Base-by-base conservation (phyloP, 345 rosid genomes). In the Rubroshorea leprosula region DNA sequence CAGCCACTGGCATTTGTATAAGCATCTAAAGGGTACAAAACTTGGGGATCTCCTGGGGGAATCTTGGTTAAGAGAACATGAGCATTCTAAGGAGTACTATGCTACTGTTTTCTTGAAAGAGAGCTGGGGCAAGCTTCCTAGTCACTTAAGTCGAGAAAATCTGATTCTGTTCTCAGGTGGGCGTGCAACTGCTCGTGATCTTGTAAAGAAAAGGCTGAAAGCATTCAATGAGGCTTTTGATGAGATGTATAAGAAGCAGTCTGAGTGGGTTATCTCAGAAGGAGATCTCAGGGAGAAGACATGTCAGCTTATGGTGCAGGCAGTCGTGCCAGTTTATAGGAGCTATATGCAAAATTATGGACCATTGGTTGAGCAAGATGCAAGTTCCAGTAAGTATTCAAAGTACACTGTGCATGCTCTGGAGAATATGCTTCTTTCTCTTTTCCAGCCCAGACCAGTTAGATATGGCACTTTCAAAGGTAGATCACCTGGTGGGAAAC, bases 171-270 rank as follows among this genome's bases (percentile, higher is more conserved):
- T 93, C 83, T 93, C 99, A 1, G 99, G 97, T 17, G 96, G 99
- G 50, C 96, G 96, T 61, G 99, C 96, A 38, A 90, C 97, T 59
- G 97, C 99, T 51, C 99, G 99, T 57, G 97, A 93, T 76, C 97
- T 93, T 52, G 99, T 93, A 53, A 93, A 93, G 84, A 90, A 86
- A 82, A 79, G 95, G 67, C 64, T 93, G 45, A 41, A 41, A 14
- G 16, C 45, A 3, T 41, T 41, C 45, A 41, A 67, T 20, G 68
- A 83, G 52, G 84, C 76, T 5, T 73, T 92, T 53, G 87, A 86
- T 65, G 75, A 63, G 56, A 73, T 77, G 15, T 76, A 80, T 62
- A 58, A 61, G 76, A 81, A 74, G 77, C 95, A 89, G 14, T 62
- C 77, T 26, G 60, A 52, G 14, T 92, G 95, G 96, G 75, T 74